phyloP scores from a whole-genome alignment of 441 rosid genomes.

The Corymbia citriodora region DNA sequence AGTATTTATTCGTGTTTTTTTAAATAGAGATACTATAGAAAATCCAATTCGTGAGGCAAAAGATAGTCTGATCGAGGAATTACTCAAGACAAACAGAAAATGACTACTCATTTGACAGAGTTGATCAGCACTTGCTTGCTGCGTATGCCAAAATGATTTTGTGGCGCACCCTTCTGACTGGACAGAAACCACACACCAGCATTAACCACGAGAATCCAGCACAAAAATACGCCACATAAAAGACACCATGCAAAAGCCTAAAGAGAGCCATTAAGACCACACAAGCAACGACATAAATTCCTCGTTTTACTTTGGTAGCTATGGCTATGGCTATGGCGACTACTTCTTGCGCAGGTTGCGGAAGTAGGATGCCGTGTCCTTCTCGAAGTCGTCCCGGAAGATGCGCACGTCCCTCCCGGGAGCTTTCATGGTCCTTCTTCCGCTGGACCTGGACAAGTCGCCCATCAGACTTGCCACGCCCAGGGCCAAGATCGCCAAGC shows the following conservation, averaged over 20 bases:
- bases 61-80: not conserved
- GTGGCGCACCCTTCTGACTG: not conserved
- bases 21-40: not conserved
- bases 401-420: not conserved
- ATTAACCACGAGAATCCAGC: not conserved
- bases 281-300: not conserved
- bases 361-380: not conserved
- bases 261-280: not conserved
- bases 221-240: not conserved
- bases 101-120: not conserved
- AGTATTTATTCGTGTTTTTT: not conserved
- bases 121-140: not conserved
- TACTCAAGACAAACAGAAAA: not conserved
- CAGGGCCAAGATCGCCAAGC: not conserved
- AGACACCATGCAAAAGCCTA: not conserved
- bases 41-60: not conserved
- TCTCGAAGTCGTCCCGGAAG: not conserved
- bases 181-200: not conserved
- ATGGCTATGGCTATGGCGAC: not conserved
- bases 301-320: not conserved
- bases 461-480: not conserved
- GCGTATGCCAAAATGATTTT: not conserved
- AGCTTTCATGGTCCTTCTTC: not conserved
- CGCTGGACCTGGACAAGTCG: not conserved
- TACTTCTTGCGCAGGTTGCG: not conserved